Conservation (phyloP, 805 yeast species). For the Phaffomyces antillensis region DNA sequence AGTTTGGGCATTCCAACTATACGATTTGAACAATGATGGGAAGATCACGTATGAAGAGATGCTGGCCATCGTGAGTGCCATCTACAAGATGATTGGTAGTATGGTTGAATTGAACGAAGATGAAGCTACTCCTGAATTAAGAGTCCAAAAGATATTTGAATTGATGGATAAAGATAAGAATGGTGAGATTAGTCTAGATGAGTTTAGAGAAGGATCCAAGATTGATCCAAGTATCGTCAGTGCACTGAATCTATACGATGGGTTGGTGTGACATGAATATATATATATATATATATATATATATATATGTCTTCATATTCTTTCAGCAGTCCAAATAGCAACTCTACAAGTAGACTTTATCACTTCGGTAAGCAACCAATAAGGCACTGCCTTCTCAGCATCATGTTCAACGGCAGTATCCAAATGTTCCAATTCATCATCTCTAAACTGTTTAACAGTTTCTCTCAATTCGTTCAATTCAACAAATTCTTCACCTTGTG, state of each 20-base stretch:
- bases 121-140: slow-evolving; percentile 84
- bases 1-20: slow-evolving; percentile 82
- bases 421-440: slow-evolving; percentile 91
- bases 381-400: slow-evolving; percentile 90
- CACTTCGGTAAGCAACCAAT: slow-evolving; percentile 78
- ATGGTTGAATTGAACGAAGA: slow-evolving; percentile 86
- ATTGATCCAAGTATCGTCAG: slow-evolving; percentile 69
- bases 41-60: slow-evolving; percentile 70
- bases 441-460: slow-evolving; percentile 71
- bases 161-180: slow-evolving; percentile 65
- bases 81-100: slow-evolving; percentile 92
- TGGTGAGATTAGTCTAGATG: slow-evolving; percentile 69
- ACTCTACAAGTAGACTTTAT: slow-evolving; percentile 75
- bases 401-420: slow-evolving; percentile 91
- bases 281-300: neutral
- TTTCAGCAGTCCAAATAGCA: slow-evolving; percentile 91
- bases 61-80: slow-evolving; percentile 70
- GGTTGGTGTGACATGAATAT: slow-evolving; percentile 44
- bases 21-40: slow-evolving; percentile 80
- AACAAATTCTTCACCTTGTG: slow-evolving; percentile 35
- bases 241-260: slow-evolving; percentile 76
- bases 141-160: slow-evolving; percentile 76
- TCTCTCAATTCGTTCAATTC: slow-evolving; percentile 54
- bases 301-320: slow-evolving; percentile 47
- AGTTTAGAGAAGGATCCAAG: slow-evolving; percentile 75